phyloP scores from a whole-genome alignment of 306 rosid genomes.

The Calophaca sinica region DNA sequence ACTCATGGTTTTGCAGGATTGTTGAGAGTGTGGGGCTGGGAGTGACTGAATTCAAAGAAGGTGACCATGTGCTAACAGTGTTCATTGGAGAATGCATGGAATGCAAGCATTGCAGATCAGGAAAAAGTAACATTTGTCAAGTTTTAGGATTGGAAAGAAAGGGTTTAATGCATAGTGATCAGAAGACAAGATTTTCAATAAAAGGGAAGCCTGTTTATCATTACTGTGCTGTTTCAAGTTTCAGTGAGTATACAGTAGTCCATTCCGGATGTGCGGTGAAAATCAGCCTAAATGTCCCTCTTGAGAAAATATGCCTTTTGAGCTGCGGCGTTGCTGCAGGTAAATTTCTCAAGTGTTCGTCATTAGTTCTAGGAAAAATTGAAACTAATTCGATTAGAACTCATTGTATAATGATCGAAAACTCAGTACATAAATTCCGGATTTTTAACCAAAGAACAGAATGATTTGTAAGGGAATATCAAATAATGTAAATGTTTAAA shows the following conservation, averaged over 20 bases:
- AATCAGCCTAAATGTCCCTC: slow-evolving; percentile 70
- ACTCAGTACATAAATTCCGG: not conserved
- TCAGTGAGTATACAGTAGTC: slow-evolving; percentile 89
- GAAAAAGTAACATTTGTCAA: slow-evolving; percentile 84
- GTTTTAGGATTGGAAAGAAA: slow-evolving; percentile 86
- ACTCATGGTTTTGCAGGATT: slow-evolving; percentile 63
- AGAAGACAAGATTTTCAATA: slow-evolving; percentile 83
- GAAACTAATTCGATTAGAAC: not conserved
- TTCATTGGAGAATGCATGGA: slow-evolving; percentile 91
- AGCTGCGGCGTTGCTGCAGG: slow-evolving; percentile 99
- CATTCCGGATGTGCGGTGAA: slow-evolving; percentile 98
- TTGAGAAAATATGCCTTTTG: slow-evolving; percentile 85
- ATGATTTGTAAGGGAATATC: not conserved
- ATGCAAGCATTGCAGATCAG: slow-evolving; percentile 78
- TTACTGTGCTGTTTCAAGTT: slow-evolving; percentile 97
- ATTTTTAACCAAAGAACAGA: slow-evolving; percentile 3
- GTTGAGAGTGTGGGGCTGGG: slow-evolving; percentile 93
- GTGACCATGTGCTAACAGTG: slow-evolving; percentile 89
- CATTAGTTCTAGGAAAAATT: slow-evolving; percentile 1
- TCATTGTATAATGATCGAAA: slow-evolving; percentile 7
- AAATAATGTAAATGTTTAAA: not conserved
- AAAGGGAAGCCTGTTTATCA: slow-evolving; percentile 87
- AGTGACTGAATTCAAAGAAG: slow-evolving; percentile 80
- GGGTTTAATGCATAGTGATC: slow-evolving; percentile 96
- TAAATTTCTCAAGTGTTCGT: slow-evolving; percentile 42